Conservation (phyloP, 2,329 filamentous ascomycete species). For the Botrytis paeoniae region DNA sequence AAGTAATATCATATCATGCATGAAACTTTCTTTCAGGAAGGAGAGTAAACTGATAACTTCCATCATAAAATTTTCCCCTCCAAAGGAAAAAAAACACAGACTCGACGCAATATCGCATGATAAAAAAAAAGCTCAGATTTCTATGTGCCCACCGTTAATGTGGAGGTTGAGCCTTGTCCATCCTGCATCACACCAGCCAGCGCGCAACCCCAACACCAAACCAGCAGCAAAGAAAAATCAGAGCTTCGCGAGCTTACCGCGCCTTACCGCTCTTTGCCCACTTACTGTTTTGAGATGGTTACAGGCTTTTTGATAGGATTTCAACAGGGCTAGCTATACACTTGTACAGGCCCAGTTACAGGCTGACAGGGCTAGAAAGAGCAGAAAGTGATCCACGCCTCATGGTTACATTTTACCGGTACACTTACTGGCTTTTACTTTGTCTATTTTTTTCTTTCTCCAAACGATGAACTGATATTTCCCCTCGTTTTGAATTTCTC, state of each 20-base stretch:
- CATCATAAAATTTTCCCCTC: background rate
- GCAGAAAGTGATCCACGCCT: background rate
- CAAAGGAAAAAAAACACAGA: background rate
- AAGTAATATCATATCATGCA: background rate
- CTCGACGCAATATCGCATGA: background rate
- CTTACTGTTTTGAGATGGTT: background rate
- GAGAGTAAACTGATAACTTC: background rate
- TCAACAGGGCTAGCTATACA: background rate
- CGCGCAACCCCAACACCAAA: background rate
- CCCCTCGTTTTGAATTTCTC: background rate
- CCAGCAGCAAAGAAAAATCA: background rate
- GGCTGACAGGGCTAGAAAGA: background rate
- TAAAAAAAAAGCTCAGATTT: slow-evolving; percentile 1
- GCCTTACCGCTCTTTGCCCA: slow-evolving; percentile 6
- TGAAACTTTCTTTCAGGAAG: background rate
- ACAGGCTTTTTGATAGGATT: background rate
- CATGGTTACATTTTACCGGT: slow-evolving; percentile 2
- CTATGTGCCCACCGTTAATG: slow-evolving; percentile 1
- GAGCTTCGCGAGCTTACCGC: slow-evolving; percentile 4
- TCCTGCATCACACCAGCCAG: background rate
- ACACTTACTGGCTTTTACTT: background rate
- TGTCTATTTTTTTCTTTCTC: background rate
- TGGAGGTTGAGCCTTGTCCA: background rate
- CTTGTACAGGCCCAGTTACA: background rate
- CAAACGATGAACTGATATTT: background rate